Evolutionary conservation across 192 early-diverging fungal species (phyloP), one percentile per base, ranked within the genome.

Genomic region (Backusella westeae): DNA sequence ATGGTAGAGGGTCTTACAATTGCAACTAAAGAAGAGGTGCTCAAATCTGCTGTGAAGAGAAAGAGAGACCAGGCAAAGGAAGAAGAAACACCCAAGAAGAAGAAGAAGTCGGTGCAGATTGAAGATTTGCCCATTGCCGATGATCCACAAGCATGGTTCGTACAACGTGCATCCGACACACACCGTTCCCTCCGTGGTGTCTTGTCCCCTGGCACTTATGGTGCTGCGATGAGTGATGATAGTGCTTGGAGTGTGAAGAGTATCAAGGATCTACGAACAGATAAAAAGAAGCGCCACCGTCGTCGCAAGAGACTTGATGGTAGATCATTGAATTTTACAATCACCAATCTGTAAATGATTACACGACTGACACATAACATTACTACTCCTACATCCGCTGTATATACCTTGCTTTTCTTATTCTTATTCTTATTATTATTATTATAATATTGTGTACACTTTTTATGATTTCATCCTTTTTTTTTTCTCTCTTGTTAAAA

Each of bases 171-270:
- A 0, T 10, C 70, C 17, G 42, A 75, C 6, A 52, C 69, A 23
- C 56, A 69, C 7, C 68, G 63, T 53, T 79, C 78, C 1, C 59
- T 79, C 15, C 78, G 78, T 34, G 78, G 78, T 19, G 71, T 75
- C 12, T 9, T 79, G 2, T 79, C 78, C 9, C 78, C 78, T 46
- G 68, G 74, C 0, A 79, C 78, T 9, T 70, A 75, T 56, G 69
- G 73, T 34, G 74, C 78, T 9, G 78, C 78, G 26, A 53, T 79
- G 29, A 79, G 78, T 35, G 73, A 79, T 49, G 36, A 39, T 39
- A 65, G 39, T 41, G n/a, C 53, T 29, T 79, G 78, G 78, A 19
- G 1, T 23, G 3, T 21, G 8, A 41, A 39, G 9, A 39, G 10
- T 38, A n/a, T 26, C 0, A 14, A 26, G 9, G 12, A 63, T 29